Conservation (phyloP, 2,329 filamentous ascomycete genomes). For the Aspergillus sp. region DNA sequence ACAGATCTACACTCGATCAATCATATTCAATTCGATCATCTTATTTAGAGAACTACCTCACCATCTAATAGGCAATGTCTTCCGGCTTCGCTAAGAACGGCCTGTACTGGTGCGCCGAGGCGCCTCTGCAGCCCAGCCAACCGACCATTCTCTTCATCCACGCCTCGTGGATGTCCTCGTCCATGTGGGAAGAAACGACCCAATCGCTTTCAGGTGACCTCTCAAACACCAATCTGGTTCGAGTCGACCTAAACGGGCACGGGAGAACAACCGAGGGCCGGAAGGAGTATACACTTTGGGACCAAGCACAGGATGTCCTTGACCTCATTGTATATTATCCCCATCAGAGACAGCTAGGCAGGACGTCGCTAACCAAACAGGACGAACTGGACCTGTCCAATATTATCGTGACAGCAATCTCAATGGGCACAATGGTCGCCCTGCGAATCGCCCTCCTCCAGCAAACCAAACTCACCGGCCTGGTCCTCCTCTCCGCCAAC, state of each 20-base stretch:
- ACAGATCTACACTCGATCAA: not conserved
- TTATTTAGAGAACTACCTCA: not conserved
- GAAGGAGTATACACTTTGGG: conserved; percentile 8
- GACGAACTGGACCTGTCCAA: conserved; percentile 6
- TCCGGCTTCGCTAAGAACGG: conserved; percentile 7
- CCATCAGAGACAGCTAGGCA: no score
- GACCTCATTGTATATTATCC: not conserved
- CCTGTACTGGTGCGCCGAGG: conserved; percentile 7
- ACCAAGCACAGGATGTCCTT: conserved; percentile 8
- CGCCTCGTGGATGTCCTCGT: conserved; percentile 13
- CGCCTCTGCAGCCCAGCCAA: not conserved
- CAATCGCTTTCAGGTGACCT: not conserved
- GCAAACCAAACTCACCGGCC: not conserved
- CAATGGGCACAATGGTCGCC: conserved; percentile 11
- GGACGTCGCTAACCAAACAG: not conserved
- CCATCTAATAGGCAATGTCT: not conserved
- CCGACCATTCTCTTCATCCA: conserved; percentile 10
- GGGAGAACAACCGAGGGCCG: conserved; percentile 1
- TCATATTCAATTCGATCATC: not conserved
- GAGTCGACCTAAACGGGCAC: not conserved
- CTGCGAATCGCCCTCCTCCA: conserved; percentile 4
- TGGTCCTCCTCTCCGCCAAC: conserved; percentile 1
- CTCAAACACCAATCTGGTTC: not conserved
- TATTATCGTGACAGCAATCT: not conserved
- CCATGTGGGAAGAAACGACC: conserved; percentile 9